Percentiles rank a stretch among this genome's conserved stretches.
phyloP scores from a whole-genome alignment of 2,329 filamentous ascomycete genomes.

The Allantophomopsis cytisporea region DNA sequence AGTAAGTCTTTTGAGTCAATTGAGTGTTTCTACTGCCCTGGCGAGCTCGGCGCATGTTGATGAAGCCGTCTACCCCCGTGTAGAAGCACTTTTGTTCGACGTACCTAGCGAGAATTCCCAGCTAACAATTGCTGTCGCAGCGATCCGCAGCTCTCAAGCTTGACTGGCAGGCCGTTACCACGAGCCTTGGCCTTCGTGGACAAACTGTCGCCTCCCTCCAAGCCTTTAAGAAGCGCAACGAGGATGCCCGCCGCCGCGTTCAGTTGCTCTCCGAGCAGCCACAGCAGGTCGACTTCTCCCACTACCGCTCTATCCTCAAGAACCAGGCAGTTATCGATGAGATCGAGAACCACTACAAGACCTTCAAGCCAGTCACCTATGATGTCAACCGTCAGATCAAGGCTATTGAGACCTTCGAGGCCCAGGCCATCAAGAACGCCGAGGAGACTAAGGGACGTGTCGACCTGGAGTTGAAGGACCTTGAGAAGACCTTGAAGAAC shows the following conservation, averaged over 20 bases:
- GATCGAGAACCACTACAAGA: slow-evolving; percentile 89
- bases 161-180: slow-evolving; percentile 94
- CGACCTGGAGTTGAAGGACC: slow-evolving; percentile 84
- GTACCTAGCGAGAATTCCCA: neutral
- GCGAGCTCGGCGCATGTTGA: no score
- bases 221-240: slow-evolving; percentile 99
- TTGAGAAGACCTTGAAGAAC: slow-evolving; percentile 91
- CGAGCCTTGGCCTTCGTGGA: slow-evolving; percentile 90
- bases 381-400: slow-evolving; percentile 90
- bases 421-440: slow-evolving; percentile 91
- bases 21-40: slow-evolving; percentile 2
- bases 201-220: slow-evolving; percentile 85
- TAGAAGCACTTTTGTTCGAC: neutral
- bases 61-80: no score
- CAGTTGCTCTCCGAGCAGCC: slow-evolving; percentile 71
- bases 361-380: slow-evolving; percentile 87
- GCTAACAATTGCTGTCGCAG: slow-evolving; percentile 33
- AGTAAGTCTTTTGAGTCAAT: slow-evolving; percentile 37
- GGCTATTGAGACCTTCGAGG: slow-evolving; percentile 96
- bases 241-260: slow-evolving; percentile 92
- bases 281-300: slow-evolving; percentile 78
- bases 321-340: slow-evolving; percentile 93
- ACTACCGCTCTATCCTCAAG: slow-evolving; percentile 88
- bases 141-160: slow-evolving; percentile 97
- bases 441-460: slow-evolving; percentile 95